Percentiles rank a stretch among this genome's conserved stretches.
These are phyloP conservation scores for Corylus avellana DNA, from an alignment of 306 rosid genomes.

Conservation along the genomic window DNA sequence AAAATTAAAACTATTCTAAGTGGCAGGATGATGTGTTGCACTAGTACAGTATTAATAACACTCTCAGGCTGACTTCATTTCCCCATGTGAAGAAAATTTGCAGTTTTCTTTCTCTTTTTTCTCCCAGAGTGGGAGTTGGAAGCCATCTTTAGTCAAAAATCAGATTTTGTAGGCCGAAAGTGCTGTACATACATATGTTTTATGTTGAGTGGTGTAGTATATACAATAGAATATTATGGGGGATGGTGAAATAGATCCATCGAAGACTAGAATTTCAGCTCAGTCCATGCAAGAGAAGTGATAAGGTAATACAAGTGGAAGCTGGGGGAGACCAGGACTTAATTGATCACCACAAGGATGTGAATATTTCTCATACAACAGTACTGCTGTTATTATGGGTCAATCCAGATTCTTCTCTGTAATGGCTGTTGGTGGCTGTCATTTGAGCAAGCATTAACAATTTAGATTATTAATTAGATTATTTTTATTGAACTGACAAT, in stretches of 20 bases:
- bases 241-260: not conserved
- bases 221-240: slow-evolving; percentile 1
- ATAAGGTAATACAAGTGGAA: not conserved
- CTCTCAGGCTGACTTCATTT: slow-evolving; percentile 27
- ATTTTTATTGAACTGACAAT: not conserved
- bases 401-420: not conserved
- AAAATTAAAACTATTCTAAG: slow-evolving; percentile 33
- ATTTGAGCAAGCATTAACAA: not conserved
- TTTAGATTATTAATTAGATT: not conserved
- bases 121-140: slow-evolving; percentile 33
- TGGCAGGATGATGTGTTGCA: slow-evolving; percentile 42
- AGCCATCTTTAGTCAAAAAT: slow-evolving; percentile 30
- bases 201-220: slow-evolving; percentile 19
- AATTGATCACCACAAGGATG: not conserved
- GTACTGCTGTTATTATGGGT: not conserved
- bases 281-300: not conserved
- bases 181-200: not conserved
- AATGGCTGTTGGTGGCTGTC: not conserved
- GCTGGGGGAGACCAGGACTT: slow-evolving; percentile 13
- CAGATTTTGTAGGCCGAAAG: slow-evolving; percentile 36
- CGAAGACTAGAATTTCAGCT: not conserved
- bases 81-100: slow-evolving; percentile 15
- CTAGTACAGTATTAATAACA: not conserved
- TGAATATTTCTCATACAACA: not conserved
- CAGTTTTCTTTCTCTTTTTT: slow-evolving; percentile 4